phyloP scores from a whole-genome alignment of 2,329 filamentous ascomycete species.

The Cladophialophora exuberans region DNA sequence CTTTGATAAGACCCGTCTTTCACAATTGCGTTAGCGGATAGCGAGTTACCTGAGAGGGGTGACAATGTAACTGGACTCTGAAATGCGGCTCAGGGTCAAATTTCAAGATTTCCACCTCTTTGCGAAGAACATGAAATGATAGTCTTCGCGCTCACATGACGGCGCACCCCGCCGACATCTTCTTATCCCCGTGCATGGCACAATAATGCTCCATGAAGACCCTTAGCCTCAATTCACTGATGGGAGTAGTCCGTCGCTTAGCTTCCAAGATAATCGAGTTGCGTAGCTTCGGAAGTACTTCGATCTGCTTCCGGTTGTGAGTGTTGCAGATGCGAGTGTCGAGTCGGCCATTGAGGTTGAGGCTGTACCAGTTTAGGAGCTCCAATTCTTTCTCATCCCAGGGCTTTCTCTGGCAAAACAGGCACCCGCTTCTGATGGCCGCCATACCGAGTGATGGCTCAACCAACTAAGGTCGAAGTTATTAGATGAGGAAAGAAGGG shows the following conservation, averaged over 20 bases:
- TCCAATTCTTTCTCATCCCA: slow-evolving; percentile 14
- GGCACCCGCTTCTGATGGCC: slow-evolving; percentile 2
- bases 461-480: too few species aligned
- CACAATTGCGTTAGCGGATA: too few species aligned
- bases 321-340: slow-evolving; percentile 13
- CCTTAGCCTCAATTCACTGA: slow-evolving; percentile 3
- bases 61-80: too few species aligned
- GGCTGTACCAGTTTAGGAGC: slow-evolving; percentile 12
- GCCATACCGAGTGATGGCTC: too few species aligned
- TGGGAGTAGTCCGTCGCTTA: slow-evolving; percentile 4
- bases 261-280: neutral
- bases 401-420: slow-evolving; percentile 13
- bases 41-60: too few species aligned
- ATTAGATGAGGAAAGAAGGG: too few species aligned
- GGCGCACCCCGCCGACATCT: slow-evolving; percentile 1
- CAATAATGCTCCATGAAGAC: slow-evolving; percentile 16
- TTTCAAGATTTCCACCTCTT: too few species aligned
- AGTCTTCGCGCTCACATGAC: slow-evolving; percentile 18
- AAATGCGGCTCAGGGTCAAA: too few species aligned
- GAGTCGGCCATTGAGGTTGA: slow-evolving; percentile 14
- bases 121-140: too few species aligned
- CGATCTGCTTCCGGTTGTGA: slow-evolving; percentile 15
- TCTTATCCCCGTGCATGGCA: slow-evolving; percentile 9
- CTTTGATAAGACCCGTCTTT: too few species aligned
- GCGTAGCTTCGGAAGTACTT: slow-evolving; percentile 3